phyloP scores from a whole-genome alignment of 345 rosid genomes.

The Noccaea bulbosa region DNA sequence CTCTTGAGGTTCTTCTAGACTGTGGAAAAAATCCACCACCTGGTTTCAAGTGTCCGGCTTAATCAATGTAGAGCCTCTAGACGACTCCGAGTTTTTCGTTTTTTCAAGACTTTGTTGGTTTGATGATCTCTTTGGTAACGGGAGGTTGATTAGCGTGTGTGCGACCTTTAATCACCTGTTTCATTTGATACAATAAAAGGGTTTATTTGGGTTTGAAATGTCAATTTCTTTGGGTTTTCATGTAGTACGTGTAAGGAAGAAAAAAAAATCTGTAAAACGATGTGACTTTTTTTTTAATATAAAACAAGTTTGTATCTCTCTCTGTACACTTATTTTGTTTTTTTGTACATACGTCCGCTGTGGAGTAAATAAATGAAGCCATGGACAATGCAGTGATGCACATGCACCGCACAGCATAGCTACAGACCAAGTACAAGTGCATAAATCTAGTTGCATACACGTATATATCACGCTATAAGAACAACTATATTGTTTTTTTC shows the following conservation, averaged over 20 bases:
- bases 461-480: conserved; percentile 1
- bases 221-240: conserved; percentile 12
- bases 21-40: conserved; percentile 86
- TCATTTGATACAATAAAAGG: conserved; percentile 36
- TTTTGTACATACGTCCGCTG: neutral
- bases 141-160: conserved; percentile 18
- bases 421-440: conserved; percentile 32
- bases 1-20: conserved; percentile 77
- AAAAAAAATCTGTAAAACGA: conserved; percentile 12
- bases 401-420: conserved; percentile 20
- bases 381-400: conserved; percentile 20
- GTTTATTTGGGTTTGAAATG: conserved; percentile 22
- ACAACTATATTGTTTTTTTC: neutral
- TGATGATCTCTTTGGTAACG: conserved; percentile 9
- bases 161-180: conserved; percentile 21
- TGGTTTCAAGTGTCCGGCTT: conserved; percentile 66
- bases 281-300: conserved; percentile 5
- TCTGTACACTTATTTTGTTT: conserved; percentile 1
- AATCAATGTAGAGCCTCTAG: conserved; percentile 19
- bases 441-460: conserved; percentile 8
- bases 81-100: conserved; percentile 13
- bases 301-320: conserved; percentile 28
- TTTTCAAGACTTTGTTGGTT: conserved; percentile 24
- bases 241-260: conserved; percentile 20
- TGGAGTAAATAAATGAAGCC: conserved; percentile 12